Evolutionary conservation across 192 early-diverging fungal genomes (phyloP), one percentile per base, ranked within the genome.

Genomic region (Entomortierella chlamydospora): DNA sequence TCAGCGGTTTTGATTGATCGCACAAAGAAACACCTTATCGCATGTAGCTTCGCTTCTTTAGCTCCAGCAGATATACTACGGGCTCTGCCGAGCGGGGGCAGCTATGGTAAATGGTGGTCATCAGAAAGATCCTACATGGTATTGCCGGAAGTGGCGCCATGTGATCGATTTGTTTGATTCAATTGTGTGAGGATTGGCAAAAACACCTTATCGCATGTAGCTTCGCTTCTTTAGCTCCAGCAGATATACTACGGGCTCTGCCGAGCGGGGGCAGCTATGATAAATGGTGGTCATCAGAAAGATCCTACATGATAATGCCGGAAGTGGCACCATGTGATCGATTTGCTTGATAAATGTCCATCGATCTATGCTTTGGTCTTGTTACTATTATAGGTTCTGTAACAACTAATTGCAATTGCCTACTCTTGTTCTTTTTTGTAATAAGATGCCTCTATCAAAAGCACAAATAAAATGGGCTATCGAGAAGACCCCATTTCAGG

Each of bases 221-320:
- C 25, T 26, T 26, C 25, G 52, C 52, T 28, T 26, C 52, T 23
- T 54, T 54, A 54, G 52, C 52, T 9, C 52, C 52, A 18, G 52
- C 18, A 17, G 52, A 51, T 54, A 26, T 54, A 54, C 52, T 54
- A 3, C 52, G n/a, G n/a, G 52, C 52, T 54, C 52, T 17, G 18
- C 23, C 18, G 52, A 26, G 52, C 52, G 28, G 52, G 52, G 25
- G 52, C 26, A 15, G 52, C 52, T 54, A 54, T 26, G 52, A 54
- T 26, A n/a, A 10, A 25, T 54, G 52, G 52, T 54, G 52, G 52
- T 54, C 28, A 54, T 54, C 52, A 54, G 52, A 54, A 54, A 26
- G 52, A 51, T 51, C 10, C 2, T 54, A 54, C 25, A 54, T 54
- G 25, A 18, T 23, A 54, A 54, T 15, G 25, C 25, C 52, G 52